These are phyloP conservation scores for Butyriboletus pseudospeciosus DNA, from an alignment of 1,284 basidiomycete genomes.

Conservation along the genomic window DNA sequence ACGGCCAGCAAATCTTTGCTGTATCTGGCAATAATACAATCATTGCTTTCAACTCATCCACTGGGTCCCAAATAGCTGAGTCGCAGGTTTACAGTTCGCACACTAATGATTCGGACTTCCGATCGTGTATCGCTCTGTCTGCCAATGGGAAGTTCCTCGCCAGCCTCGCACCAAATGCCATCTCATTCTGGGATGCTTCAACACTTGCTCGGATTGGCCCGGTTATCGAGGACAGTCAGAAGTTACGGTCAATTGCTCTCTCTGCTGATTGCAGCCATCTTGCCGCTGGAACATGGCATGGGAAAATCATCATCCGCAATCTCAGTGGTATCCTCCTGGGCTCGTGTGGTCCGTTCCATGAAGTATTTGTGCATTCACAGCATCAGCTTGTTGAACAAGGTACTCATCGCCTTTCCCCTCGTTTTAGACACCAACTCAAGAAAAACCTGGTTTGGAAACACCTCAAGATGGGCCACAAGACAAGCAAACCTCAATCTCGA, in stretches of 20 bases:
- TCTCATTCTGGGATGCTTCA: background rate
- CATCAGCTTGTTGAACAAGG: background rate
- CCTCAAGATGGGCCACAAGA: background rate
- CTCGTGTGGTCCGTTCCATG: background rate
- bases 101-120: too few species aligned
- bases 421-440: background rate
- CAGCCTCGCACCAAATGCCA: fast-evolving
- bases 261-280: background rate
- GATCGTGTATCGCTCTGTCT: background rate
- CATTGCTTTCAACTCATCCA: background rate
- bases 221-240: background rate
- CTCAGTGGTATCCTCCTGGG: background rate
- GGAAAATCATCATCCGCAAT: too few species aligned
- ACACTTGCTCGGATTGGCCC: background rate
- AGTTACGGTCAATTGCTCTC: background rate
- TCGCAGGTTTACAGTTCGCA: background rate
- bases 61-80: background rate
- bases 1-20: background rate
- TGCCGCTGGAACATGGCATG: background rate
- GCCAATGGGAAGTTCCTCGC: background rate
- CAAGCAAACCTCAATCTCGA: too few species aligned
- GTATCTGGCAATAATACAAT: background rate
- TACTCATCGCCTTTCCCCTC: background rate
- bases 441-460: background rate
- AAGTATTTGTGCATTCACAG: background rate